These are phyloP conservation scores for Xylaria sp. DNA, from an alignment of 2,329 filamentous ascomycete species.

Conservation along the genomic window DNA sequence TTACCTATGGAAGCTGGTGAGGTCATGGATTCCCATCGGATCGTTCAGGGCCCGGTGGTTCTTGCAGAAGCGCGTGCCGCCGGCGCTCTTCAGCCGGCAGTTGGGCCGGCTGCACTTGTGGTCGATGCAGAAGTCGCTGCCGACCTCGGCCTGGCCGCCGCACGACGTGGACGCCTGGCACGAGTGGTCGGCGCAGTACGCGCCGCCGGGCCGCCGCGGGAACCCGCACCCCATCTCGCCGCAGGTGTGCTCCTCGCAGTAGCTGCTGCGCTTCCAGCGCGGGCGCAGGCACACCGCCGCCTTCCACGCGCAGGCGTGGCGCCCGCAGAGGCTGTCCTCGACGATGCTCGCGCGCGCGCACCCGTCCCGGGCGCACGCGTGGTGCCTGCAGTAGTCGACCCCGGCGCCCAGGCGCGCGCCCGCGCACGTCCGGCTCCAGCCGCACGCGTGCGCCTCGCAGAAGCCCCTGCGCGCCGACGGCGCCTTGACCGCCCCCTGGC, in stretches of 20 bases:
- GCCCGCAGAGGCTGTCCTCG: conserved; percentile 18
- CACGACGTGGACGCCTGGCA: conserved; percentile 21
- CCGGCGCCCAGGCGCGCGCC: conserved; percentile 8
- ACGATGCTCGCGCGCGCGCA: conserved; percentile 17
- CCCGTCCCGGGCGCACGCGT: conserved; percentile 15
- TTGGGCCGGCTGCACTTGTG: conserved; percentile 23
- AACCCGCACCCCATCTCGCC: conserved; percentile 27
- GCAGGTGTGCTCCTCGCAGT: conserved; percentile 26
- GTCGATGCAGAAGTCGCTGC: conserved; percentile 23
- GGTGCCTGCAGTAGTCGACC: conserved; percentile 15
- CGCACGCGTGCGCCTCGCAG: conserved; percentile 21
- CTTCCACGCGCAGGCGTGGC: conserved; percentile 21
- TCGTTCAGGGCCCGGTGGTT: conserved; percentile 19
- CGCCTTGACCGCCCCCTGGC: conserved; percentile 15
- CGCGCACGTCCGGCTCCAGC: conserved; percentile 16
- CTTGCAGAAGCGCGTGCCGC: conserved; percentile 19
- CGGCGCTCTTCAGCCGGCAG: conserved; percentile 21
- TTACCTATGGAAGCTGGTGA: conserved; percentile 24
- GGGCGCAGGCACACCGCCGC: conserved; percentile 17
- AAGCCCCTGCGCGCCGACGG: conserved; percentile 10
- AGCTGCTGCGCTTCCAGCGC: conserved; percentile 23
- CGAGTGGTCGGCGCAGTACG: conserved; percentile 25
- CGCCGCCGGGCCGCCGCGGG: conserved; percentile 13
- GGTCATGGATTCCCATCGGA: conserved; percentile 13
- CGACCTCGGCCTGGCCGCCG: conserved; percentile 19